These are phyloP conservation scores for Limnomonas spitsbergensis DNA, from an alignment of 139 green algal genomes.

Conservation along the genomic window DNA sequence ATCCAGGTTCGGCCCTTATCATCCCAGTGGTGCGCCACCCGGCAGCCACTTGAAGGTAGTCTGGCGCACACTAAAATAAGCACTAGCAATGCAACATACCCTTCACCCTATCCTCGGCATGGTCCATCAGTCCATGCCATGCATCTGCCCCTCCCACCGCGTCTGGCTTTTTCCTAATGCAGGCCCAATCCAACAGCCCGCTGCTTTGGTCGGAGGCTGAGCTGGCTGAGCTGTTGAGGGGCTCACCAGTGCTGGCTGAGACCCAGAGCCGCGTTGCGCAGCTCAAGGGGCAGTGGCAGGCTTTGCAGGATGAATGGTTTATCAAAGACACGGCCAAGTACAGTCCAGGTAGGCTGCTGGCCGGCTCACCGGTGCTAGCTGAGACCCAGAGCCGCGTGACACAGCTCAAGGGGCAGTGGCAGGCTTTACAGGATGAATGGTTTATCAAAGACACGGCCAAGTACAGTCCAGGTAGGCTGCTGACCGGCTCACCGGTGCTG, in stretches of 20 bases:
- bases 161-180: too few species aligned
- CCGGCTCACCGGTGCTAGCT: conserved; percentile 47
- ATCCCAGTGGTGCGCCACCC: too few species aligned
- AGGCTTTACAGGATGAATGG: conserved; percentile 24
- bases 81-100: too few species aligned
- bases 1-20: too few species aligned
- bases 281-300: conserved; percentile 62
- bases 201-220: conserved; percentile 59
- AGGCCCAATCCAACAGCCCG: conserved; percentile 34
- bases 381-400: conserved; percentile 45
- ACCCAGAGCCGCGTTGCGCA: conserved; percentile 33
- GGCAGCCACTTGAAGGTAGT: too few species aligned
- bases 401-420: conserved; percentile 63
- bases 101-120: too few species aligned
- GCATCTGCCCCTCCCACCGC: too few species aligned
- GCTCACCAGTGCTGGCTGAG: conserved; percentile 54
- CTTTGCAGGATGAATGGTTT: conserved; percentile 30
- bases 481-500: conserved; percentile 57
- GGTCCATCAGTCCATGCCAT: too few species aligned
- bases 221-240: conserved; percentile 45
- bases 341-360: conserved; percentile 39
- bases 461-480: conserved; percentile 43
- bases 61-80: too few species aligned
- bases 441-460: conserved; percentile 26
- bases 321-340: conserved; percentile 29